Base-by-base conservation (phyloP, 345 rosid species). In the Erysimum cheiranthoides region DNA sequence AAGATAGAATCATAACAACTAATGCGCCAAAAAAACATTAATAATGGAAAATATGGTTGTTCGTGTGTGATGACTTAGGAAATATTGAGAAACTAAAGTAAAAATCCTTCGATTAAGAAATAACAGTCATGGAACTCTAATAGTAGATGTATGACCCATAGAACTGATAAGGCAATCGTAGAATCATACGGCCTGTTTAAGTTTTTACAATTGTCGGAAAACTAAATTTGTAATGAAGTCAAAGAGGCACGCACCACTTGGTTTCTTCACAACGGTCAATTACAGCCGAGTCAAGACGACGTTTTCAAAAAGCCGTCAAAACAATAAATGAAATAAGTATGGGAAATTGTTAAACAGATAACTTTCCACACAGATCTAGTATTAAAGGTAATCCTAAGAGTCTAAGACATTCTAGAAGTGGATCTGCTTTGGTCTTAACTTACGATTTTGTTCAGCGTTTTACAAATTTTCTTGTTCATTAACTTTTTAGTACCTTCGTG, bases 211-310 rank as follows among this genome's bases (percentile, higher is more conserved):
- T 3, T 34, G 2, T 58, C 2, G 42, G 10, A 17, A 57, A 16
- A 9, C 13, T 8, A 17, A 16, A 36, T 5, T 46, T n/a, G 25
- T 25, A 50, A 36, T 35, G 42, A 45, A 56, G 56, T 13, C 43
- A 38, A 69, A 56, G 64, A 69, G 54, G 2, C 62, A n/a, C 40
- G 11, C 62, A n/a, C 40, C 9, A 10, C 31, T 36, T 60, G 31
- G n/a, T 5, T 21, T 50, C 40, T 57, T 70, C 21, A 57, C 65
- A 57, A 43, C 14, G 43, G 61, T 31, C 56, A 28, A 57, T 10
- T 56, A 61, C 11, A 18, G 30, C 30, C 10, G 9, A 8, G 67
- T 13, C 47, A 17, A 12, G 25, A 70, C 8, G 31, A 32, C 54
- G 6, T 11, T 56, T 52, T 8, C 32, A 17, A 57, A 56, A 70